phyloP scores from a whole-genome alignment of 495 filamentous ascomycete species.

The Talaromyces wortmannii region DNA sequence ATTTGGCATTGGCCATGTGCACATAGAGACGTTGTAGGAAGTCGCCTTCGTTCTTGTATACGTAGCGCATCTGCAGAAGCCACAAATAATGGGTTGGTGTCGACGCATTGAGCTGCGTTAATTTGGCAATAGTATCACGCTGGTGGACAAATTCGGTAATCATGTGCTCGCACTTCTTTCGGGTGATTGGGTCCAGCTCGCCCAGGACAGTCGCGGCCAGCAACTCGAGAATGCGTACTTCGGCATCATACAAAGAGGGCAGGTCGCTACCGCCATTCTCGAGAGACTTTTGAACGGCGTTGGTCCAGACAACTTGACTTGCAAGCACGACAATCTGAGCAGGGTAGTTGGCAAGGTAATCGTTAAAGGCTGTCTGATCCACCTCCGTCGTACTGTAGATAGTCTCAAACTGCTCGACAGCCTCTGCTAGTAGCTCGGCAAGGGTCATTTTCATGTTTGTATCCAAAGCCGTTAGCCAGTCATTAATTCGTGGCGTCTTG shows the following conservation, averaged over 20 bases:
- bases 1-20: constrained; percentile 93
- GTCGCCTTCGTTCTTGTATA: constrained; percentile 75
- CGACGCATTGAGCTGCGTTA: constrained; percentile 66
- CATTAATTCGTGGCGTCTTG: constrained; percentile 93
- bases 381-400: constrained; percentile 63
- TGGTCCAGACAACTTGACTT: constrained; percentile 93
- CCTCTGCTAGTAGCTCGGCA: constrained; percentile 83
- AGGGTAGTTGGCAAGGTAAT: constrained; percentile 74
- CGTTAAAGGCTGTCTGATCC: constrained; percentile 58
- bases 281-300: constrained; percentile 68
- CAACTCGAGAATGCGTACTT: constrained; percentile 72
- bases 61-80: constrained; percentile 97
- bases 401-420: constrained; percentile 61
- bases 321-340: constrained; percentile 94
- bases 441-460: constrained; percentile 90
- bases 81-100: constrained; percentile 83
- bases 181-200: constrained; percentile 75
- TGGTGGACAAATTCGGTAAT: constrained; percentile 99
- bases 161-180: constrained; percentile 97
- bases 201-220: constrained; percentile 86
- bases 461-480: constrained; percentile 90
- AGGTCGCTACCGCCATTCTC: constrained; percentile 62
- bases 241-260: constrained; percentile 59
- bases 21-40: constrained; percentile 79
- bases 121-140: constrained; percentile 79